Evolutionary conservation across 148 eudicot species (phyloP).

Genomic region (Silene uniflora): DNA sequence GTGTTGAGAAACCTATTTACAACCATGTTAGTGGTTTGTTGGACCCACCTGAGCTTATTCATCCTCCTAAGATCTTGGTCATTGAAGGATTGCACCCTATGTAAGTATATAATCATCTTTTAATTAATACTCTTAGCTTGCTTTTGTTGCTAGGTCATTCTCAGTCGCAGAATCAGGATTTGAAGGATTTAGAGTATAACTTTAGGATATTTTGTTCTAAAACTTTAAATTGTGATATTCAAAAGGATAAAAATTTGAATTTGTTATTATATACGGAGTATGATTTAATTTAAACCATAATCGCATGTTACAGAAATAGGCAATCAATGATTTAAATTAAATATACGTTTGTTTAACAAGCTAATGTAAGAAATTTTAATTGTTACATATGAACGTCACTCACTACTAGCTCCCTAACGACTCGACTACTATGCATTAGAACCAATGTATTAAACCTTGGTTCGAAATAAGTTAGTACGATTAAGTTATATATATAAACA

Average conservation of each 20-base stretch:
- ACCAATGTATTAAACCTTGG: neutral
- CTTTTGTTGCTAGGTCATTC: neutral
- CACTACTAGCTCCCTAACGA: neutral
- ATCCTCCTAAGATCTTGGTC: slow-evolving; percentile 95
- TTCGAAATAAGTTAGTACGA: too few relatives aligned
- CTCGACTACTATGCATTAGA: neutral
- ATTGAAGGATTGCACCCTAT: slow-evolving; percentile 98
- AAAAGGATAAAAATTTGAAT: neutral
- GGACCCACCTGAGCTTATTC: slow-evolving; percentile 88
- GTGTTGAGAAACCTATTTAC: slow-evolving; percentile 88
- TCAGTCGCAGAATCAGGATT: neutral
- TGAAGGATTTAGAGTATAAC: too few relatives aligned
- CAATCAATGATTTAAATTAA: too few relatives aligned
- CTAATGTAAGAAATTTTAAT: too few relatives aligned
- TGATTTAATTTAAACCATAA: neutral
- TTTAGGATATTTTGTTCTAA: too few relatives aligned
- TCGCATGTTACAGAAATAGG: neutral
- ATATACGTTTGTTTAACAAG: too few relatives aligned
- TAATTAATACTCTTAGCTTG: neutral
- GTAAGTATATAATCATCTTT: slow-evolving; percentile 44
- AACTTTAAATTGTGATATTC: neutral
- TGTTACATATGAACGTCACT: neutral
- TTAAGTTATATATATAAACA: too few relatives aligned
- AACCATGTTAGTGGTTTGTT: slow-evolving; percentile 88
- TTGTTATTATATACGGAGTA: too few relatives aligned